Conservation (phyloP, 345 rosid genomes). For the Litchi chinensis region DNA sequence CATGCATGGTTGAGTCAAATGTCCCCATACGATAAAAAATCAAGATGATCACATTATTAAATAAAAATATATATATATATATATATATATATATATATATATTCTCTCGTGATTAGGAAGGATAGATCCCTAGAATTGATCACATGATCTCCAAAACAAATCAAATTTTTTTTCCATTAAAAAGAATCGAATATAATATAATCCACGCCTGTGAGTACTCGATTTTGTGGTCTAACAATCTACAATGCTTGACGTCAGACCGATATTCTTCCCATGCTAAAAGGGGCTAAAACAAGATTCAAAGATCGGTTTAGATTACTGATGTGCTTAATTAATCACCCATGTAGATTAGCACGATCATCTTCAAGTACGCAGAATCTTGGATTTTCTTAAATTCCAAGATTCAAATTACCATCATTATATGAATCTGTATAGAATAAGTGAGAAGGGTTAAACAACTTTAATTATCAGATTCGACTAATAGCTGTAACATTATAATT, state of each 20-base stretch:
- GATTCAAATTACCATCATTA: neutral
- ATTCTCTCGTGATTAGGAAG: neutral
- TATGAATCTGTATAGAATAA: neutral
- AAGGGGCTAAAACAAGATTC: constrained; percentile 5
- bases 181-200: constrained; percentile 1
- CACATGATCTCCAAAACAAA: constrained; percentile 9
- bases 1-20: constrained; percentile 10
- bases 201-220: neutral
- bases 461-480: too few species aligned
- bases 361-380: neutral
- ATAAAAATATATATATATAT: too few species aligned
- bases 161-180: neutral
- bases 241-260: neutral
- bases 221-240: constrained; percentile 10
- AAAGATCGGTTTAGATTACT: neutral
- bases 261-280: constrained; percentile 7
- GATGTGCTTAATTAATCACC: neutral
- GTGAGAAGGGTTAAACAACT: neutral
- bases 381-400: neutral
- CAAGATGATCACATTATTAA: neutral
- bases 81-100: too few species aligned
- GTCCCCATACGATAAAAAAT: neutral
- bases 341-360: neutral
- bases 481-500: too few species aligned
- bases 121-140: constrained; percentile 5